phyloP scores from a whole-genome alignment of 805 yeast species.

The Ogataea trehaloabstinens region DNA sequence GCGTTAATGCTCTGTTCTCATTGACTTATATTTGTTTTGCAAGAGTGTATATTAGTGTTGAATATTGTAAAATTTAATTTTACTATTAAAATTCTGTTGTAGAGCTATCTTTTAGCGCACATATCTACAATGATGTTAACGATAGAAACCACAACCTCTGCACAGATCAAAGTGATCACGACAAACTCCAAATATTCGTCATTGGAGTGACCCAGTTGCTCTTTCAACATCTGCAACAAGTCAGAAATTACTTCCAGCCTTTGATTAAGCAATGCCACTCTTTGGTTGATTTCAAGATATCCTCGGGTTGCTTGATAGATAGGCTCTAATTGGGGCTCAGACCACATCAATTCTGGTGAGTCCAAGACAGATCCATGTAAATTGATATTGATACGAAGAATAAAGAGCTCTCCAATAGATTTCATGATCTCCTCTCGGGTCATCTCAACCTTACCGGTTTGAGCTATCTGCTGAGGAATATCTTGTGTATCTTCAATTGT shows the following conservation, averaged over 20 bases:
- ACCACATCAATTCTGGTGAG: slow-evolving; percentile 98
- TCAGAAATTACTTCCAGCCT: slow-evolving; percentile 92
- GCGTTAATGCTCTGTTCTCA: not conserved
- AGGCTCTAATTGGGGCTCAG: slow-evolving; percentile 97
- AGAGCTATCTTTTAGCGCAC: slow-evolving; percentile 17
- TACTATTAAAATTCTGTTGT: not conserved
- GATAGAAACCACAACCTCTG: slow-evolving; percentile 85
- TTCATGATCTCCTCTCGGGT: slow-evolving; percentile 93
- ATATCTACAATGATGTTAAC: slow-evolving; percentile 60
- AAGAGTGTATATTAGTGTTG: slow-evolving; percentile 30
- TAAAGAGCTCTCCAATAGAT: slow-evolving; percentile 93
- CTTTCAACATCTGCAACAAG: slow-evolving; percentile 91
- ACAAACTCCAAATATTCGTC: slow-evolving; percentile 90
- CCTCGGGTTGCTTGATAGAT: slow-evolving; percentile 97
- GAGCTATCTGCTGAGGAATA: slow-evolving; percentile 93
- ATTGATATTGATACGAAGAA: slow-evolving; percentile 77
- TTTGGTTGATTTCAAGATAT: slow-evolving; percentile 88
- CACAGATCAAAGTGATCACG: slow-evolving; percentile 86
- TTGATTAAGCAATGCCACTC: slow-evolving; percentile 87
- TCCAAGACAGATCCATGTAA: slow-evolving; percentile 87
- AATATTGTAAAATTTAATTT: slow-evolving; percentile 16
- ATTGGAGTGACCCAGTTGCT: slow-evolving; percentile 92
- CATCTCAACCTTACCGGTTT: slow-evolving; percentile 93
- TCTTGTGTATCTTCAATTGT: slow-evolving; percentile 97
- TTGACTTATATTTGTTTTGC: slow-evolving; percentile 8